Percentiles rank a stretch among this genome's conserved stretches.
Conservation (phyloP, 2,329 filamentous ascomycete genomes). For the Scorias spongiosa region DNA sequence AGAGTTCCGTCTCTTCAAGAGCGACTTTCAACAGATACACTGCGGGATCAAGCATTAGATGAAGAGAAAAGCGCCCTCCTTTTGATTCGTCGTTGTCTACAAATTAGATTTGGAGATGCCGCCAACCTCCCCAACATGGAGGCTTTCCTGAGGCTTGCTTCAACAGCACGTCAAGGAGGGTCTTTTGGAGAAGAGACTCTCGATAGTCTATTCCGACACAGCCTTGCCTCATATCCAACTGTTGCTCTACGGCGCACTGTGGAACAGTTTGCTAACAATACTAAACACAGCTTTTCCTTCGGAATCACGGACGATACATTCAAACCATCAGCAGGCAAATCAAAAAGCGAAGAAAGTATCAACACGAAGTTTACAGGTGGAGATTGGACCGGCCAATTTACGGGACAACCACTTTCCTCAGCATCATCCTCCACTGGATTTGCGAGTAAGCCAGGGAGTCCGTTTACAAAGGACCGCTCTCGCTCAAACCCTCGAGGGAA, state of each 20-base stretch:
- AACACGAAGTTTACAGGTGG: conserved; percentile 34
- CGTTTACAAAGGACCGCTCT: not conserved
- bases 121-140: conserved; percentile 10
- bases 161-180: conserved; percentile 6
- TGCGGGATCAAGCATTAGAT: conserved; percentile 2
- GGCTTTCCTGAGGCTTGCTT: conserved; percentile 13
- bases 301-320: conserved; percentile 1
- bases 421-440: conserved; percentile 7
- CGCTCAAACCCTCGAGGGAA: not conserved
- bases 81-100: conserved; percentile 6
- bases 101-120: conserved; percentile 5
- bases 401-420: conserved; percentile 26
- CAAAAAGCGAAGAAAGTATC: conserved; percentile 33
- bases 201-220: conserved; percentile 4
- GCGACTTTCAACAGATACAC: too few species aligned
- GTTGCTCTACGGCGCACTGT: conserved; percentile 3
- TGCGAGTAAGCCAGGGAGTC: not conserved
- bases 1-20: too few species aligned
- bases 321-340: conserved; percentile 21
- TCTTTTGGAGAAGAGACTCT: conserved; percentile 8
- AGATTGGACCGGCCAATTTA: conserved; percentile 32
- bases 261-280: not conserved
- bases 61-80: conserved; percentile 7
- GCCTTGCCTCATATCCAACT: conserved; percentile 6
- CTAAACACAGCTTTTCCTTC: conserved; percentile 7